These are phyloP conservation scores for Abrus pulchellus DNA, from an alignment of 306 rosid genomes.

Conservation along the genomic window DNA sequence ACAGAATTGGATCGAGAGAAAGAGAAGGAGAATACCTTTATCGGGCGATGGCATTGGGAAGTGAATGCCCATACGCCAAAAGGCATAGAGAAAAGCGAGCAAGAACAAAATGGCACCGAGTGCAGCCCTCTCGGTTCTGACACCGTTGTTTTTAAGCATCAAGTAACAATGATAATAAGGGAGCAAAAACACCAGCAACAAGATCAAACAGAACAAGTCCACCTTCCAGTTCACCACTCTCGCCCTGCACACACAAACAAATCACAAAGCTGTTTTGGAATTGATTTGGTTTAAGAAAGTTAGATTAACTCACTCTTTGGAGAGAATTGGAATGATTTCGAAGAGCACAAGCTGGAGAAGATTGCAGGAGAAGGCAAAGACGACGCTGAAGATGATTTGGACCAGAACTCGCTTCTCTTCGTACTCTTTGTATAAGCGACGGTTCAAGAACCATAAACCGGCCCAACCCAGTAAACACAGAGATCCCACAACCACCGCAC, in stretches of 20 bases:
- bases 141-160: slow-evolving; percentile 80
- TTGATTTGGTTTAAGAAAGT: background rate
- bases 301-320: slow-evolving; percentile 65
- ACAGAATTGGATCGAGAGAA: background rate
- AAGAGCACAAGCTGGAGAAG: slow-evolving; percentile 94
- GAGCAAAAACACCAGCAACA: slow-evolving; percentile 82
- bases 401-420: slow-evolving; percentile 91
- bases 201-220: slow-evolving; percentile 84
- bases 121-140: slow-evolving; percentile 84
- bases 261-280: background rate
- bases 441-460: slow-evolving; percentile 92
- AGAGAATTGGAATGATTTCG: slow-evolving; percentile 97
- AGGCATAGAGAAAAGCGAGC: slow-evolving; percentile 85
- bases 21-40: slow-evolving; percentile 56
- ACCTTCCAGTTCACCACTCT: slow-evolving; percentile 92
- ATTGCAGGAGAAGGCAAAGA: slow-evolving; percentile 96
- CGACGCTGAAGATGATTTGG: slow-evolving; percentile 91
- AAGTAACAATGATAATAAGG: slow-evolving; percentile 95
- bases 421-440: slow-evolving; percentile 91
- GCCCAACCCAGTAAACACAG: slow-evolving; percentile 80
- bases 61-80: slow-evolving; percentile 99
- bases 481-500: slow-evolving; percentile 66
- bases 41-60: slow-evolving; percentile 96
- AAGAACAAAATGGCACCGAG: slow-evolving; percentile 80
- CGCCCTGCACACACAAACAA: slow-evolving; percentile 60